phyloP scores from a whole-genome alignment of 306 rosid species.

The Malus sieversii region DNA sequence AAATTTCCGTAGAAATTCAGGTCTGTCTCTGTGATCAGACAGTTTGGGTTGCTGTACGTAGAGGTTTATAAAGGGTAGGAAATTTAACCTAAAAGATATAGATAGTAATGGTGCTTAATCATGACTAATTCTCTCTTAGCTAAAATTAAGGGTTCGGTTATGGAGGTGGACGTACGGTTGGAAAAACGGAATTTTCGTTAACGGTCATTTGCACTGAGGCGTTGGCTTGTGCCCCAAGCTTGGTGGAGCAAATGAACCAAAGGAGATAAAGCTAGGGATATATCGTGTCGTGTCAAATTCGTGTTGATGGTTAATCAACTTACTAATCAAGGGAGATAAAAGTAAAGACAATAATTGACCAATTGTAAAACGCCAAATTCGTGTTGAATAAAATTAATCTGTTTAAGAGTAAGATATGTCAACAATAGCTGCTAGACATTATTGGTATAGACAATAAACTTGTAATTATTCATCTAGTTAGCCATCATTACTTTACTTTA shows the following conservation, averaged over 20 bases:
- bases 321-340: too few relatives aligned
- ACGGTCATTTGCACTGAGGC: background rate
- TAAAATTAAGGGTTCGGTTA: conserved; percentile 18
- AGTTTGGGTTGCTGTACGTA: background rate
- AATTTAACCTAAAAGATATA: background rate
- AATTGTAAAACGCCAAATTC: too few relatives aligned
- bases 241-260: background rate
- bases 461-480: too few relatives aligned
- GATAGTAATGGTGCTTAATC: background rate
- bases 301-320: background rate
- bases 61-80: background rate
- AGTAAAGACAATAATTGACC: too few relatives aligned
- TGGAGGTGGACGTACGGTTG: background rate
- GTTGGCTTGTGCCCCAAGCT: background rate
- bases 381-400: too few relatives aligned
- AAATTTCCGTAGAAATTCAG: background rate
- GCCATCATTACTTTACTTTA: too few relatives aligned
- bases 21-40: background rate
- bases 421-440: too few relatives aligned
- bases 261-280: background rate
- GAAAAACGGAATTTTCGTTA: background rate
- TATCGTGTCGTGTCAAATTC: background rate
- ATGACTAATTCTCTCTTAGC: background rate
- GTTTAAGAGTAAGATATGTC: too few relatives aligned
- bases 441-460: too few relatives aligned